These are phyloP conservation scores for Elasticomyces elasticus DNA, from an alignment of 495 filamentous ascomycete species.

Conservation along the genomic window DNA sequence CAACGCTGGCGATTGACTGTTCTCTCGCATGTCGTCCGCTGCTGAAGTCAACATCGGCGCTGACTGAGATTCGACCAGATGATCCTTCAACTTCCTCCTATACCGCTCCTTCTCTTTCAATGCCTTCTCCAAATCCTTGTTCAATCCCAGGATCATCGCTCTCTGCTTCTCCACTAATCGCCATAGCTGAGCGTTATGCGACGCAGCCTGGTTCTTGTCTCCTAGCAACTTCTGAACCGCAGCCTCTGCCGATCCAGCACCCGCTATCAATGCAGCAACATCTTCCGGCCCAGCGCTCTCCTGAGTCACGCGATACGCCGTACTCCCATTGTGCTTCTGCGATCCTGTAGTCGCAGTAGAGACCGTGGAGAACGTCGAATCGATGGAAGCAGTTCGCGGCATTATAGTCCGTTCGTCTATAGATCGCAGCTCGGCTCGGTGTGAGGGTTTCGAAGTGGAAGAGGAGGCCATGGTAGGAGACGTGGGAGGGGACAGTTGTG, in stretches of 20 bases:
- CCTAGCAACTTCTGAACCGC: slow-evolving; percentile 80
- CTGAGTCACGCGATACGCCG: slow-evolving; percentile 50
- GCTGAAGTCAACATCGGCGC: slow-evolving; percentile 11
- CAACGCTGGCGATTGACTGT: slow-evolving; percentile 16
- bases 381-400: slow-evolving; percentile 83
- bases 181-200: slow-evolving; percentile 91
- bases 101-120: slow-evolving; percentile 94
- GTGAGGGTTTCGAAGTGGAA: slow-evolving; percentile 21
- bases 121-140: slow-evolving; percentile 86
- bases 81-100: slow-evolving; percentile 77
- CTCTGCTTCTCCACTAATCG: slow-evolving; percentile 92
- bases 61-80: slow-evolving; percentile 34
- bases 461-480: slow-evolving; percentile 26
- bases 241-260: slow-evolving; percentile 82
- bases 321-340: slow-evolving; percentile 41
- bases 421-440: slow-evolving; percentile 5
- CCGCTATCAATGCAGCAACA: slow-evolving; percentile 36
- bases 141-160: slow-evolving; percentile 82
- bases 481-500: slow-evolving; percentile 23
- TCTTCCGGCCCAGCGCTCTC: slow-evolving; percentile 27
- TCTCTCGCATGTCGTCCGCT: slow-evolving; percentile 1
- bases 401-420: slow-evolving; percentile 34
- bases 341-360: slow-evolving; percentile 56
- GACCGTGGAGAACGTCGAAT: slow-evolving; percentile 81
- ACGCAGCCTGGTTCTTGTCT: slow-evolving; percentile 77